Evolutionary conservation across 768 basidiomycete genomes (phyloP).

Genomic region (Aureoboletus auriporus): DNA sequence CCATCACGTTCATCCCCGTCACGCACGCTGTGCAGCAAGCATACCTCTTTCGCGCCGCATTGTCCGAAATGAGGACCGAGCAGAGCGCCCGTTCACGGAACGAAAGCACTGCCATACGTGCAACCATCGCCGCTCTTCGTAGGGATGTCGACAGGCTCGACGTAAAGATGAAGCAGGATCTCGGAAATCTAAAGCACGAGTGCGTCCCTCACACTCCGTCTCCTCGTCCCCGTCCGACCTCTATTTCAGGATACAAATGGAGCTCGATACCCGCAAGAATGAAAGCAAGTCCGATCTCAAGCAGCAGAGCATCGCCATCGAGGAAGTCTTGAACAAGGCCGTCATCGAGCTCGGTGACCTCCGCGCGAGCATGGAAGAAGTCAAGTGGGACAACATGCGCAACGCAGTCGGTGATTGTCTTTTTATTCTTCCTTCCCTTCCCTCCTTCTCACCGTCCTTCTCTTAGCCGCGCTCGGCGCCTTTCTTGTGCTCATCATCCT

Average conservation of each 20-base stretch:
- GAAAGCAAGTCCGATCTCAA: constrained; percentile 85
- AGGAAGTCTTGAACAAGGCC: constrained; percentile 76
- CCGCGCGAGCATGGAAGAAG: constrained; percentile 77
- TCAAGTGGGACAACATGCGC: constrained; percentile 87
- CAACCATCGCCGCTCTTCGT: constrained; percentile 70
- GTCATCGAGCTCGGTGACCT: constrained; percentile 74
- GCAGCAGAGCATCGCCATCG: constrained; percentile 77
- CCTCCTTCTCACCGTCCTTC: constrained; percentile 1
- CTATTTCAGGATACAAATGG: constrained; percentile 82
- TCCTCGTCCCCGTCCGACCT: background rate
- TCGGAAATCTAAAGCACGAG: constrained; percentile 90
- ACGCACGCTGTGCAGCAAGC: constrained; percentile 62
- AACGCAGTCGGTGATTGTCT: constrained; percentile 64
- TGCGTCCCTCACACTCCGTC: constrained; percentile 36
- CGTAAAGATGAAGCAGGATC: constrained; percentile 91
- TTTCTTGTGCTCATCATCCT: constrained; percentile 70
- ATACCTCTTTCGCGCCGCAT: constrained; percentile 89
- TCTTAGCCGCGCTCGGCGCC: constrained; percentile 54
- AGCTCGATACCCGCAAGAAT: constrained; percentile 89
- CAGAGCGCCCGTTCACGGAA: constrained; percentile 78
- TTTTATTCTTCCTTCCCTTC: background rate
- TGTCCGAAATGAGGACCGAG: constrained; percentile 87
- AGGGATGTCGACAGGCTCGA: constrained; percentile 83
- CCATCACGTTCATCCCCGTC: background rate
- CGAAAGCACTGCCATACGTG: constrained; percentile 78